A percentile compares a stretch with the other conserved stretches of the same genome.
Evolutionary conservation across 768 basidiomycete species (phyloP).

Genomic region (Tricholoma saponaceum): DNA sequence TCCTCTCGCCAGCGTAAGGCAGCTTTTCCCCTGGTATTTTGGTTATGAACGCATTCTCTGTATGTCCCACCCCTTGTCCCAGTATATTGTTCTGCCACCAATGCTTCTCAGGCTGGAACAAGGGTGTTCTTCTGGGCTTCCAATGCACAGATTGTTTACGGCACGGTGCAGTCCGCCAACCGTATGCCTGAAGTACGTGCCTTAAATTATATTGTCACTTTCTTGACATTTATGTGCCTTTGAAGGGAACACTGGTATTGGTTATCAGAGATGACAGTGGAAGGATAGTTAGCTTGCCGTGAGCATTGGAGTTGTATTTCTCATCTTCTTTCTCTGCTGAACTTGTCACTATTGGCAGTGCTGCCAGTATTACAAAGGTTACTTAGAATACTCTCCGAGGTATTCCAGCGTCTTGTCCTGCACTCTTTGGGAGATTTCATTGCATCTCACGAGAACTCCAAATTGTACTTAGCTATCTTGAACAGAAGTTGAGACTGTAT

Average conservation of each 20-base stretch:
- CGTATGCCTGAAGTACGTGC: slow-evolving; percentile 53
- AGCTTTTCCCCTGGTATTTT: slow-evolving; percentile 43
- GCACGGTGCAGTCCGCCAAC: slow-evolving; percentile 50
- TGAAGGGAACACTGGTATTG: slow-evolving; percentile 60
- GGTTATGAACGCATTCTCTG: slow-evolving; percentile 72
- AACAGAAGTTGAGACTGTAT: background rate
- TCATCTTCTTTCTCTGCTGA: slow-evolving; percentile 4
- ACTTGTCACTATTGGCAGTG: slow-evolving; percentile 24
- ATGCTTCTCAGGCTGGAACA: slow-evolving; percentile 50
- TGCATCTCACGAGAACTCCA: background rate
- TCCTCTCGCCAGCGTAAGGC: slow-evolving; percentile 12
- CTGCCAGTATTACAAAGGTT: slow-evolving; percentile 44
- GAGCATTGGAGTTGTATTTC: slow-evolving; percentile 22
- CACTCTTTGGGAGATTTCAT: background rate
- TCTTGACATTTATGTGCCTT: slow-evolving; percentile 8
- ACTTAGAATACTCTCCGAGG: slow-evolving; percentile 22
- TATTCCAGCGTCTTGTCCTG: background rate
- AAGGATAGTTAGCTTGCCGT: slow-evolving; percentile 55
- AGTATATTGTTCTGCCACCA: slow-evolving; percentile 13
- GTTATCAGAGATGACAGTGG: slow-evolving; percentile 46
- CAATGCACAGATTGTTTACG: slow-evolving; percentile 52
- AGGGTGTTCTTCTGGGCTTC: slow-evolving; percentile 66
- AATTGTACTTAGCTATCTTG: background rate
- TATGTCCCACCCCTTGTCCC: slow-evolving; percentile 28
- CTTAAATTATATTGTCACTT: slow-evolving; percentile 2